Evolutionary conservation across 2,329 filamentous ascomycete species (phyloP), one percentile per base, ranked within the genome.

Genomic region (Graphilbum fragrans): DNA sequence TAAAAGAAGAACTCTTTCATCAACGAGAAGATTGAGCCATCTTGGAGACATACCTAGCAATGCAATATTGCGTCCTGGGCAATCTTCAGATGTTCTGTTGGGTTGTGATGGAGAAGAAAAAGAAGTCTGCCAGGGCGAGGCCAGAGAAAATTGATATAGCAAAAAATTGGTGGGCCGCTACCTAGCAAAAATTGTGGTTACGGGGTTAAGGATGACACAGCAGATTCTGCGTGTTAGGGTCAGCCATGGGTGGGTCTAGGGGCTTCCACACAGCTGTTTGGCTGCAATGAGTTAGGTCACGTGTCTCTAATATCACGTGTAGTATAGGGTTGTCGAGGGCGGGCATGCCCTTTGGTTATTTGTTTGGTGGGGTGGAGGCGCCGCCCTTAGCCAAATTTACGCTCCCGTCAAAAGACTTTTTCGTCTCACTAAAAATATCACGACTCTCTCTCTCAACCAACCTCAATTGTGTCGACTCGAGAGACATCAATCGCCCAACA

Each of bases 61-160:
- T 49, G 47, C 17, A 33, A 39, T 46, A 49, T 52, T 51, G 49
- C 50, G 50, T 53, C 50, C 50, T 53, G 48, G 46, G 50, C 48
- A 50, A 53, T 44, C 47, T 47, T 47, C 46, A 50, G 49, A 50
- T 49, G 32, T 33, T 45, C 16, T 48, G 22, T 40, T 38, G 46
- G 43, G 43, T 38, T 45, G 43, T 43, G 44, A 43, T 37, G 25
- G 35, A 41, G 23, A 27, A 34, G 25, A 42, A 38, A 44, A 31
- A 16, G 19, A 21, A 33, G 10, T 10, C 10, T 19, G 20, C 8
- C 8, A 12, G 6, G 33, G 5, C 5, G 34, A 5, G 20, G n/a
- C n/a, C 23, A 18, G 25, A n/a, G 39, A 41, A 42, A 37, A 35
- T 41, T 41, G 27, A 11, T 35, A 33, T 29, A 20, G 17, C 17